Conservation (phyloP, 345 rosid genomes). For the Aquilaria malaccensis region DNA sequence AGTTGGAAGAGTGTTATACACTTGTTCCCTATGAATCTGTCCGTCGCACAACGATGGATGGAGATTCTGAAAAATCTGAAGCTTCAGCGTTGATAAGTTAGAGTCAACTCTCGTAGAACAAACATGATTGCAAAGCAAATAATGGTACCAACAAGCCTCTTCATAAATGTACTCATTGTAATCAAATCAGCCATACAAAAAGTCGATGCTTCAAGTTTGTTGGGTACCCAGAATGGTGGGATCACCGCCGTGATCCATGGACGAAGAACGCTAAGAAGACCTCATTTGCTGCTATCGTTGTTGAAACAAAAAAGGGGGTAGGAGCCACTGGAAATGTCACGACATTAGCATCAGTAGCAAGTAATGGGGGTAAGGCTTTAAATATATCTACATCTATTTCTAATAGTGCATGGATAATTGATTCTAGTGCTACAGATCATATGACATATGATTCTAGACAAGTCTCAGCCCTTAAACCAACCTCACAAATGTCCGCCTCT, state of each 20-base stretch:
- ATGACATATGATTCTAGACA: slow-evolving; percentile 9
- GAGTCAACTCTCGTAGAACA: neutral
- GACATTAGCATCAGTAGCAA: neutral
- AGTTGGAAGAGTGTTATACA: neutral
- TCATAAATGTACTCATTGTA: slow-evolving; percentile 6
- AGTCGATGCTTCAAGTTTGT: neutral
- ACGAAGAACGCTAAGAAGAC: neutral
- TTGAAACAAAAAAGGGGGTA: neutral
- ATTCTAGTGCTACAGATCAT: neutral
- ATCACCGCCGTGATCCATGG: too few relatives aligned
- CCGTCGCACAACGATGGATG: neutral
- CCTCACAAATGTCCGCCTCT: neutral
- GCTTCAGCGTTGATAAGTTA: neutral
- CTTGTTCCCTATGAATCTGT: neutral
- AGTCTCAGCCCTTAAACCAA: neutral
- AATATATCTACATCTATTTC: neutral
- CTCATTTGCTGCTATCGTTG: neutral
- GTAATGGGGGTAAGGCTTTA: slow-evolving; percentile 2
- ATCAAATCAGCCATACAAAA: neutral
- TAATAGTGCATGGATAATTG: too few relatives aligned
- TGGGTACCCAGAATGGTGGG: too few relatives aligned
- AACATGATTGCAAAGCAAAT: neutral
- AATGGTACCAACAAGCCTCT: neutral
- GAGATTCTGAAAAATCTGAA: neutral
- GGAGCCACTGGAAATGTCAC: neutral